Percentiles rank a stretch among this genome's conserved stretches.
Evolutionary conservation across 176 grass and related monocot species (phyloP).

Genomic region (Panicum miliaceum): DNA sequence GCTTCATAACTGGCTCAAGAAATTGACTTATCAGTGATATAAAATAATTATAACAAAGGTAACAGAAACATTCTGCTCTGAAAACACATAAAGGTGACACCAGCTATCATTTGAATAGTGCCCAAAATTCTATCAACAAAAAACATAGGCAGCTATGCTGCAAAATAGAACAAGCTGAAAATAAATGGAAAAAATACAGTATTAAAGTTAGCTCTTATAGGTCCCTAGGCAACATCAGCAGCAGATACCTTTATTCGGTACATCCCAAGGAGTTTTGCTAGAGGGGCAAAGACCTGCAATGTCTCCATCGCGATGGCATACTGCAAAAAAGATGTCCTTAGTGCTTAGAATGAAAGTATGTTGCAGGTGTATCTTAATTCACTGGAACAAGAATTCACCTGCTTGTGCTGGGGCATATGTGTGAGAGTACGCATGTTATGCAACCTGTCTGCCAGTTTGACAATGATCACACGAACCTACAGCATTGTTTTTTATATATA

Average conservation of each 20-base stretch:
- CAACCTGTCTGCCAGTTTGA: conserved; percentile 96
- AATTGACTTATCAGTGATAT: conserved; percentile 1
- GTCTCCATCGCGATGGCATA: conserved; percentile 83
- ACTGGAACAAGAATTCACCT: conserved; percentile 60
- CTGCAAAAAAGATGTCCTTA: conserved; percentile 54
- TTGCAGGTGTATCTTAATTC: conserved; percentile 7
- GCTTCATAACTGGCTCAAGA: background rate
- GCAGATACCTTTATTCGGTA: conserved; percentile 92
- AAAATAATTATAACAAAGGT: conserved; percentile 21
- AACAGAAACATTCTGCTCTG: conserved; percentile 1
- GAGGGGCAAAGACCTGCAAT: conserved; percentile 91
- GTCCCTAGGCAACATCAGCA: conserved; percentile 26
- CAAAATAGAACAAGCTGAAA: conserved; percentile 15
- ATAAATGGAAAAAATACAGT: conserved; percentile 19
- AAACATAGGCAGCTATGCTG: conserved; percentile 8
- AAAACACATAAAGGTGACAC: conserved; percentile 22
- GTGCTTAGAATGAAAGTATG: conserved; percentile 28
- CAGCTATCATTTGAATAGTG: conserved; percentile 11
- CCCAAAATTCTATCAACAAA: conserved; percentile 10
- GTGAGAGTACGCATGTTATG: conserved; percentile 99
- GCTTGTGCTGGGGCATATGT: conserved; percentile 97
- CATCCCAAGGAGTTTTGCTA: conserved; percentile 98
- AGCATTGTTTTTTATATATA: conserved; percentile 18
- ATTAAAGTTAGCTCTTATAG: conserved; percentile 12
- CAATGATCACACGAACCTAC: conserved; percentile 97